phyloP scores from a whole-genome alignment of 352 stramenopile species.

The Pythium coloratum region DNA sequence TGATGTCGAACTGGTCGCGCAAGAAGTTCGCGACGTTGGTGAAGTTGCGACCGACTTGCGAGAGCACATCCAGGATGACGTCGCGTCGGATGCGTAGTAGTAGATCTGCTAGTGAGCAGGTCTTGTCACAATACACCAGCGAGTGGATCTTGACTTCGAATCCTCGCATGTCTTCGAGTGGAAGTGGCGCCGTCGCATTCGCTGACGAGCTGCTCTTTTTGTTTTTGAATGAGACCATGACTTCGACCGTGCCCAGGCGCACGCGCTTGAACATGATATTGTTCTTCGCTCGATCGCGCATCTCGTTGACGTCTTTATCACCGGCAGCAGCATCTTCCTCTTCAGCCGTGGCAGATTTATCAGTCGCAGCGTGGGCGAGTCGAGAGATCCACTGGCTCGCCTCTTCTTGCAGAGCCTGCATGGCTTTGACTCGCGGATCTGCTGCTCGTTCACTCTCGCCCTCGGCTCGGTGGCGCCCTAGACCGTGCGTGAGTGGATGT shows the following conservation, averaged over 20 bases:
- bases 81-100: constrained; percentile 74
- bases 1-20: constrained; percentile 75
- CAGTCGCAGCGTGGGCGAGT: constrained; percentile 20
- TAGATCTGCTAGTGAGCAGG: constrained; percentile 72
- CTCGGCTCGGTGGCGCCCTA: constrained; percentile 28
- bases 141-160: constrained; percentile 86
- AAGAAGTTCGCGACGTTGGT: constrained; percentile 85
- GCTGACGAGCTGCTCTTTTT: constrained; percentile 40
- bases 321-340: not conserved
- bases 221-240: constrained; percentile 84
- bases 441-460: constrained; percentile 2
- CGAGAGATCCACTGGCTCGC: constrained; percentile 42
- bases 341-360: not conserved
- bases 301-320: constrained; percentile 36
- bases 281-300: constrained; percentile 44
- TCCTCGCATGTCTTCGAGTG: constrained; percentile 84
- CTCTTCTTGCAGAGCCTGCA: constrained; percentile 46
- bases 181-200: constrained; percentile 32
- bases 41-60: constrained; percentile 84
- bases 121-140: constrained; percentile 87
- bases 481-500: constrained; percentile 48
- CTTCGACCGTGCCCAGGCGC: constrained; percentile 70
- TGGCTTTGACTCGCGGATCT: constrained; percentile 12
- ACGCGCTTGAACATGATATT: constrained; percentile 83
- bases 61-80: constrained; percentile 81